Evolutionary conservation across 441 rosid species (phyloP), one percentile per base, ranked within the genome.

Genomic region (Gossypium trilobum): DNA sequence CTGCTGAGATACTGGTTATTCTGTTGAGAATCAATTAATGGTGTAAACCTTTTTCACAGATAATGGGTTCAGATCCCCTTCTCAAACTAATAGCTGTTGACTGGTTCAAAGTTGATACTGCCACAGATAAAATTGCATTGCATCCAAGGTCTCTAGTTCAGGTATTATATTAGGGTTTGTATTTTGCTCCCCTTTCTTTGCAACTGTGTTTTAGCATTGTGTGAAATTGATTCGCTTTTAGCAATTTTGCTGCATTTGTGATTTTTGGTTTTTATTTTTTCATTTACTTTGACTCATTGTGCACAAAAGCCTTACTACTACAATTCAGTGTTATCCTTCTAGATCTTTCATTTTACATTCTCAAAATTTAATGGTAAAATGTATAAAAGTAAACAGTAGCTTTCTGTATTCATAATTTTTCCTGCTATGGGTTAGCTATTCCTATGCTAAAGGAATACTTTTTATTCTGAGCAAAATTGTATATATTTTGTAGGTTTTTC

Each of bases 41-140:
- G 29, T 36, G 31, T 17, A 14, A 65, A 55, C 55, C 65, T 55
- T 39, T 39, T 67, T 77, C 72, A 42, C 79, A 96, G 99, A 91
- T 93, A 73, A 84, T 83, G 86, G 99, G 98, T 67, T 93, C 95
- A 36, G 91, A 91, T 73, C 92, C 99, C 23, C 94, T 96, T 82
- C 97, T 96, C 70, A 84, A 86, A 80, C 96, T 96, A 60, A 81
- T 96, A 77, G 91, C 93, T 44, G 97, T 93, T 68, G 98, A 96
- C 78, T 96, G 99, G 99, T 81, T 93, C 48, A 91, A 86, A 84
- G 91, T 91, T 75, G 97, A 96, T 68, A 83, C 79, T 73, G 78
- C 89, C 31, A 69, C 83, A 17, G 97, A 90, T 67, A 83, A 75
- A 77, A 77, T 96, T 74, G 88, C 97, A 56, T 74, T 89, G 78